Evolutionary conservation across 768 basidiomycete genomes (phyloP).

Genomic region (Collybia mongolica): DNA sequence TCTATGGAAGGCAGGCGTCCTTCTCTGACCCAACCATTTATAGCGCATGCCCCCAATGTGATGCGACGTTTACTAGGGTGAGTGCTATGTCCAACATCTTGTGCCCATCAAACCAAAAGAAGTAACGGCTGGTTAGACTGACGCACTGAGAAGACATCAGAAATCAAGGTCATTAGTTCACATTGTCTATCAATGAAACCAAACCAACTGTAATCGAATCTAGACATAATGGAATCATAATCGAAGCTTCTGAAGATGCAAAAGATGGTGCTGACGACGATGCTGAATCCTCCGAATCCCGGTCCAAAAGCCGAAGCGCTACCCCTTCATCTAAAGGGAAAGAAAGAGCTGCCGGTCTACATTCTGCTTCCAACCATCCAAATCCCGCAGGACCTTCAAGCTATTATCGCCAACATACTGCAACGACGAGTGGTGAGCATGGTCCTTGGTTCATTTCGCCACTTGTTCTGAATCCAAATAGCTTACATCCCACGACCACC

Average conservation of each 20-base stretch:
- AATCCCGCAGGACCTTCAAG: slow-evolving; percentile 41
- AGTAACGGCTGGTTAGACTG: slow-evolving; percentile 49
- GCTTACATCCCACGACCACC: slow-evolving; percentile 44
- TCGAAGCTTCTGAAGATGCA: slow-evolving; percentile 42
- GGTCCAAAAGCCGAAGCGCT: slow-evolving; percentile 49
- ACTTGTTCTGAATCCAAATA: slow-evolving; percentile 12
- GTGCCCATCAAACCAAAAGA: slow-evolving; percentile 1
- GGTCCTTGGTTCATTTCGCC: slow-evolving; percentile 5
- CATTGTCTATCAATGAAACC: background rate
- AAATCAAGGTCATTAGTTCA: slow-evolving; percentile 60
- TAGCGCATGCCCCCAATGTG: slow-evolving; percentile 78
- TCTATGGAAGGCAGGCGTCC: slow-evolving; percentile 1
- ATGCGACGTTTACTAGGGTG: slow-evolving; percentile 78
- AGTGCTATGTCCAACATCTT: slow-evolving; percentile 25
- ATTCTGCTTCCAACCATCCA: slow-evolving; percentile 25
- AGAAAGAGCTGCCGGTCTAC: slow-evolving; percentile 24
- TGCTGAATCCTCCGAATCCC: slow-evolving; percentile 31
- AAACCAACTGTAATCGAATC: slow-evolving; percentile 4
- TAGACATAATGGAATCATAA: slow-evolving; percentile 68
- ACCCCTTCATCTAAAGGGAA: slow-evolving; percentile 46
- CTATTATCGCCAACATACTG: slow-evolving; percentile 68
- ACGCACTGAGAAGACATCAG: slow-evolving; percentile 77
- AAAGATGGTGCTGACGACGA: slow-evolving; percentile 30
- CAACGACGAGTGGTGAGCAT: slow-evolving; percentile 39
- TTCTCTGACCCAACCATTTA: slow-evolving; percentile 8